phyloP scores from a whole-genome alignment of 768 basidiomycete species.

The Tephrocybe sp. region DNA sequence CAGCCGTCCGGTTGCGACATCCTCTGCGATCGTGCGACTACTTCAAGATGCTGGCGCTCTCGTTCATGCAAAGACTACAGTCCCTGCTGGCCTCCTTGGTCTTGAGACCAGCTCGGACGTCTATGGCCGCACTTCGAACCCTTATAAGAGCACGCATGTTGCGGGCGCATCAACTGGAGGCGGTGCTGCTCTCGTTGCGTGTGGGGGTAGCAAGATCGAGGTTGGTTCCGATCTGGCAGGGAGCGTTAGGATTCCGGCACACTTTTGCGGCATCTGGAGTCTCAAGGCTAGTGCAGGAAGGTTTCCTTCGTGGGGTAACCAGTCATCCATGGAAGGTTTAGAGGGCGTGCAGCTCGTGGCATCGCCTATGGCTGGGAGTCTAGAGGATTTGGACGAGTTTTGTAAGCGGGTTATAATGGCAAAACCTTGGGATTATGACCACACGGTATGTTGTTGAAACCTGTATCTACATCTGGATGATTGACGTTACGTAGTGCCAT shows the following conservation, averaged over 20 bases:
- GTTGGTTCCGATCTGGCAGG: conserved; percentile 76
- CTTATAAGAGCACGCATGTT: conserved; percentile 49
- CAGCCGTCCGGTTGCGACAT: conserved; percentile 38
- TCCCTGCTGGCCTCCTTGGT: conserved; percentile 53
- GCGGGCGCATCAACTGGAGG: conserved; percentile 70
- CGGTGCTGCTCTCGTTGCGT: conserved; percentile 64
- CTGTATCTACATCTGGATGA: neutral
- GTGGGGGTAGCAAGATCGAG: conserved; percentile 63
- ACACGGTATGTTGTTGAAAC: conserved; percentile 35
- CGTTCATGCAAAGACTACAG: conserved; percentile 60
- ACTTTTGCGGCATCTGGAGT: conserved; percentile 69
- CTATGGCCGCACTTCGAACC: conserved; percentile 62
- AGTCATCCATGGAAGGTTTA: conserved; percentile 47
- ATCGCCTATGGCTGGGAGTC: conserved; percentile 60
- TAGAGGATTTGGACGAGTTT: conserved; percentile 62
- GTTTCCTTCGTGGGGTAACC: conserved; percentile 51
- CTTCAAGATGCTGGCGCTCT: conserved; percentile 63
- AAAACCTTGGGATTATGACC: conserved; percentile 69
- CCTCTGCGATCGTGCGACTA: conserved; percentile 54
- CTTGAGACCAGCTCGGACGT: conserved; percentile 59
- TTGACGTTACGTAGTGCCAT: conserved; percentile 34
- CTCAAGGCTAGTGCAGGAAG: conserved; percentile 59
- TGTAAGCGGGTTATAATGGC: conserved; percentile 60
- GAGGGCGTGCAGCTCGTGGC: conserved; percentile 53
- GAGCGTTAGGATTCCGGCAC: conserved; percentile 68